Conservation (phyloP, 768 basidiomycete genomes). For the Xerocomellus amylosporus region DNA sequence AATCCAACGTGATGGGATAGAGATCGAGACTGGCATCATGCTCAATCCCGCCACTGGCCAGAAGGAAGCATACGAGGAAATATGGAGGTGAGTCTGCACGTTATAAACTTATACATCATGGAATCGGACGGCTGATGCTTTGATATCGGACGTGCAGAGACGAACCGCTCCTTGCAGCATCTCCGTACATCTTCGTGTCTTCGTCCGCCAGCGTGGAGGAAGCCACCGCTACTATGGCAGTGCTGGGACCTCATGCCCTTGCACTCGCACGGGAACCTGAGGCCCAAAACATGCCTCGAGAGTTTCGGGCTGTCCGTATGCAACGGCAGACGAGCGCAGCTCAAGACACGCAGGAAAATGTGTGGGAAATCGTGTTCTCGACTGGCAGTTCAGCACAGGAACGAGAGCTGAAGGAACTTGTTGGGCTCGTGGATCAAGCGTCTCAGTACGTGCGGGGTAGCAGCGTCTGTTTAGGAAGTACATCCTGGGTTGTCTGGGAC, state of each 20-base stretch:
- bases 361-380: conserved; percentile 16
- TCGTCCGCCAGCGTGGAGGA: conserved; percentile 9
- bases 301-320: conserved; percentile 22
- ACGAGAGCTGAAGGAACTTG: conserved; percentile 13
- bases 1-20: conserved; percentile 17
- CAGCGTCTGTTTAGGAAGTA: conserved; percentile 6
- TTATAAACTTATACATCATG: no score
- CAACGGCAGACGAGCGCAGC: not conserved
- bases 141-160: conserved; percentile 12
- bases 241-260: conserved; percentile 24
- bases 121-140: not conserved
- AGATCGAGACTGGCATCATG: conserved; percentile 26
- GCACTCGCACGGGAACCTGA: conserved; percentile 18
- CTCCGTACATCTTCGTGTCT: conserved; percentile 22
- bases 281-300: not conserved
- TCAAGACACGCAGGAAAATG: not conserved
- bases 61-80: conserved; percentile 19
- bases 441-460: not conserved
- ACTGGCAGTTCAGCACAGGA: conserved; percentile 15
- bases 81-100: conserved; percentile 17
- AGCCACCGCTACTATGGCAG: conserved; percentile 22
- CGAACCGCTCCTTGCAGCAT: conserved; percentile 12
- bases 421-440: conserved; percentile 1
- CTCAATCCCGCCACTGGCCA: conserved; percentile 22
- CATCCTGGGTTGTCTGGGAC: conserved; percentile 25